Evolutionary conservation across 2,329 filamentous ascomycete genomes (phyloP).

Genomic region (Colletotrichum shisoi): DNA sequence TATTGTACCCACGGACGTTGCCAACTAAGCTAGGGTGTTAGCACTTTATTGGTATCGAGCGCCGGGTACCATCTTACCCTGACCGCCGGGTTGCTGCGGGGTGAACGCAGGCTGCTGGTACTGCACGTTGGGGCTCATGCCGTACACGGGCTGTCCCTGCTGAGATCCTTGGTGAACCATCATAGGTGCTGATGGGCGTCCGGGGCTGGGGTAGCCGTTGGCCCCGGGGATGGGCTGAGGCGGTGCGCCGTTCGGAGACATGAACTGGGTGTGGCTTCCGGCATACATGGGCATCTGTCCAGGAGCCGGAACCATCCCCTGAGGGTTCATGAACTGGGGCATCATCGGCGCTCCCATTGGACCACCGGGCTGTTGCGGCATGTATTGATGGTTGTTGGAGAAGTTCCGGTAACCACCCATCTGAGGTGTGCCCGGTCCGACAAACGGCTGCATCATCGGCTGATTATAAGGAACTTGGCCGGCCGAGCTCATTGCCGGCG

Average conservation of each 20-base stretch:
- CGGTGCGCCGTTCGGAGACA: conserved; percentile 62
- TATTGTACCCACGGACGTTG: conserved; percentile 67
- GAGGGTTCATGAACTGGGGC: conserved; percentile 78
- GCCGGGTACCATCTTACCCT: conserved; percentile 65
- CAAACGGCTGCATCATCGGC: conserved; percentile 74
- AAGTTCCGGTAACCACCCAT: conserved; percentile 75
- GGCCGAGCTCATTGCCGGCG: conserved; percentile 71
- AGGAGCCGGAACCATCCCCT: conserved; percentile 72
- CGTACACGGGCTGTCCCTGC: conserved; percentile 81
- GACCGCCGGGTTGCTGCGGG: conserved; percentile 70
- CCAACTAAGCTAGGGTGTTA: conserved; percentile 62
- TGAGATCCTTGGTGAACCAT: conserved; percentile 96
- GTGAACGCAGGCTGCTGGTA: conserved; percentile 78
- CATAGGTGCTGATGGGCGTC: conserved; percentile 79
- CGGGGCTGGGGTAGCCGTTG: conserved; percentile 88
- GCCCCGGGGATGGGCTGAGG: conserved; percentile 69
- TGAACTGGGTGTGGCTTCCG: conserved; percentile 69
- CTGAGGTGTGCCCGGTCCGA: conserved; percentile 73
- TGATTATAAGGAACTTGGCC: conserved; percentile 76
- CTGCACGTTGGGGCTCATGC: conserved; percentile 77
- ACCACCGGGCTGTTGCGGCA: conserved; percentile 69
- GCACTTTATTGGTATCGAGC: conserved; percentile 42
- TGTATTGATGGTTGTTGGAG: conserved; percentile 76
- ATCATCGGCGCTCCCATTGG: conserved; percentile 82
- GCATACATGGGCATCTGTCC: conserved; percentile 83